Conservation (phyloP, 1,284 basidiomycete species). For the Rhizoctonia solani region DNA sequence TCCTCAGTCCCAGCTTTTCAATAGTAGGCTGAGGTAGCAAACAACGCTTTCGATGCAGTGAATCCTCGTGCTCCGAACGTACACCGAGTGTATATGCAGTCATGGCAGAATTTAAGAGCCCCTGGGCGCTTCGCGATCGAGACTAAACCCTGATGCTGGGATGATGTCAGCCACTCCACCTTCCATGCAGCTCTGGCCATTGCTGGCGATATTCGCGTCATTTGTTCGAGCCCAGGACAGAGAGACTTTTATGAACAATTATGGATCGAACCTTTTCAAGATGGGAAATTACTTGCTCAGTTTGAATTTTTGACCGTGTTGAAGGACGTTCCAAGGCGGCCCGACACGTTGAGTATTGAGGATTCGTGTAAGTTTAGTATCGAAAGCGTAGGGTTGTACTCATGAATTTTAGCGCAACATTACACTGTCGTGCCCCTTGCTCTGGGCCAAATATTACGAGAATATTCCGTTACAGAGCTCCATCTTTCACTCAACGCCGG, state of each 20-base stretch:
- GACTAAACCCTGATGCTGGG: background rate
- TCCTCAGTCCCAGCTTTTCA: slow-evolving; percentile 4
- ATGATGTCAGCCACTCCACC: slow-evolving; percentile 10
- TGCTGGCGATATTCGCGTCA: slow-evolving; percentile 3
- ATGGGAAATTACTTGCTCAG: slow-evolving; percentile 82
- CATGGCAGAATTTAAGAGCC: slow-evolving; percentile 5
- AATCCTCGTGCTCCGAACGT: slow-evolving; percentile 8
- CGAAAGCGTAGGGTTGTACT: background rate
- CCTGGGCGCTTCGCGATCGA: slow-evolving; percentile 12
- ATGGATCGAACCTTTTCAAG: slow-evolving; percentile 70
- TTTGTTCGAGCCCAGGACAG: slow-evolving; percentile 21
- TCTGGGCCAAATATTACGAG: slow-evolving; percentile 82
- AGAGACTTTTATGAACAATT: slow-evolving; percentile 60
- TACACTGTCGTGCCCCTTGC: slow-evolving; percentile 84
- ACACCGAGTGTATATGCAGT: slow-evolving; percentile 26
- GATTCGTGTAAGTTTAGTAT: slow-evolving; percentile 55
- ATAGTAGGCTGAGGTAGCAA: slow-evolving; percentile 1
- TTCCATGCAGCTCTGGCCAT: slow-evolving; percentile 20
- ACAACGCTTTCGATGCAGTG: slow-evolving; percentile 8
- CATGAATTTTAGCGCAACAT: slow-evolving; percentile 62
- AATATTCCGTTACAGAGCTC: slow-evolving; percentile 83
- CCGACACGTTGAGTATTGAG: slow-evolving; percentile 52
- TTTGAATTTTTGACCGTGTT: slow-evolving; percentile 81
- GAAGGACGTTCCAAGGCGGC: slow-evolving; percentile 59
- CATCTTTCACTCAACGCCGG: slow-evolving; percentile 88